phyloP scores from a whole-genome alignment of 1,139 yeast species.

The Candida sp. region DNA sequence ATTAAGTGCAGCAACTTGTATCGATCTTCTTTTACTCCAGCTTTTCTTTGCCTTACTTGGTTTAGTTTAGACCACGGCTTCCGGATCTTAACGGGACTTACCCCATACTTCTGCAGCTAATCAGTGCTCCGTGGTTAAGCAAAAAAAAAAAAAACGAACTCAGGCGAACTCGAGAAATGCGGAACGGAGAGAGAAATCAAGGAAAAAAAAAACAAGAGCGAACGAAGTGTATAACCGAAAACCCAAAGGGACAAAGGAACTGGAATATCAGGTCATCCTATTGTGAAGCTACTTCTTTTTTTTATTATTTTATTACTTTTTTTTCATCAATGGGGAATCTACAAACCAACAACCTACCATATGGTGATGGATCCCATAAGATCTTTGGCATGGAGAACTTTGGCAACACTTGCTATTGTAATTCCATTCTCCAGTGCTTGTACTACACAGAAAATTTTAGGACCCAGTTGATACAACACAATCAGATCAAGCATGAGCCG shows the following conservation, averaged over 20 bases:
- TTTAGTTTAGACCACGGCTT: too few relatives aligned
- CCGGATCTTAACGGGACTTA: too few relatives aligned
- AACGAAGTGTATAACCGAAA: not conserved
- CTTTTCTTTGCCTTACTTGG: too few relatives aligned
- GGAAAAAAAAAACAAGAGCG: not conserved
- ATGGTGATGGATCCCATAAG: slow-evolving; percentile 71
- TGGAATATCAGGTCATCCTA: not conserved
- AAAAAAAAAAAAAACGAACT: too few relatives aligned
- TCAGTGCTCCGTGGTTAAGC: too few relatives aligned
- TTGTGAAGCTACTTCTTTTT: not conserved
- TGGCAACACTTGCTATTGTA: slow-evolving; percentile 95
- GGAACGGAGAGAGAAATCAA: too few relatives aligned
- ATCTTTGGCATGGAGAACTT: slow-evolving; percentile 95
- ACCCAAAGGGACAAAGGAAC: not conserved
- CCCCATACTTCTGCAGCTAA: too few relatives aligned
- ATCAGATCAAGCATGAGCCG: slow-evolving; percentile 36
- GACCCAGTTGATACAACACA: slow-evolving; percentile 47
- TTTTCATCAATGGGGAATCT: not conserved
- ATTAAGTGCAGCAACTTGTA: too few relatives aligned
- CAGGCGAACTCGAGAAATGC: too few relatives aligned
- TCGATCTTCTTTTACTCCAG: too few relatives aligned
- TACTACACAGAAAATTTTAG: slow-evolving; percentile 78
- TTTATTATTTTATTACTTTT: not conserved
- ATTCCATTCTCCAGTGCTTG: slow-evolving; percentile 88
- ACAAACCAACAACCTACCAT: slow-evolving; percentile 9